phyloP scores from a whole-genome alignment of 495 filamentous ascomycete species.

The Umbilicaria muhlenbergii region DNA sequence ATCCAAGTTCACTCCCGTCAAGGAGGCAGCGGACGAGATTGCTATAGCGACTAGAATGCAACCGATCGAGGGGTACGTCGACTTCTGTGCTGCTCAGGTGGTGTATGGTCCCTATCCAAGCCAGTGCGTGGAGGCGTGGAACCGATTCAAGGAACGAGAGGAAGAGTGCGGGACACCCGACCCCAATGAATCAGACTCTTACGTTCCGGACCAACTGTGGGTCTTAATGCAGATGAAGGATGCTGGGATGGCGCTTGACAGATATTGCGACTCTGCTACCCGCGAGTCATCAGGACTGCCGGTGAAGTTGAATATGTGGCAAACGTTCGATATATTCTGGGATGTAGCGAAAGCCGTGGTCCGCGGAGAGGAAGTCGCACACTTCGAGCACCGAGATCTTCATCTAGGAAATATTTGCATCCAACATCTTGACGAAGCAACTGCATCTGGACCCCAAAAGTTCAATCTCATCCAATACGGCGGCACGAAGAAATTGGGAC shows the following conservation, averaged over 20 bases:
- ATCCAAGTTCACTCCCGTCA: constrained; percentile 25
- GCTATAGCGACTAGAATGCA: constrained; percentile 61
- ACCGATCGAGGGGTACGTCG: constrained; percentile 75
- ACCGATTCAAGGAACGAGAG: constrained; percentile 40
- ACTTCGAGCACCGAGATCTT: constrained; percentile 84
- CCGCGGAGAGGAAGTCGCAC: constrained; percentile 52
- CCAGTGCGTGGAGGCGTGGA: constrained; percentile 49
- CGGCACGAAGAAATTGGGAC: constrained; percentile 40
- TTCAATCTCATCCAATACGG: constrained; percentile 16
- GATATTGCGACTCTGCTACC: constrained; percentile 24
- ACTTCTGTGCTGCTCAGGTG: constrained; percentile 66
- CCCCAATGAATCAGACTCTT: constrained; percentile 43
- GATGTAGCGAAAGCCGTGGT: constrained; percentile 61
- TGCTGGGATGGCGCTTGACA: constrained; percentile 64
- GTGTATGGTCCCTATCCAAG: constrained; percentile 52
- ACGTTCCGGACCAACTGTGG: constrained; percentile 55
- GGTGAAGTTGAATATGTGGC: constrained; percentile 28
- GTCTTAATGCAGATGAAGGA: constrained; percentile 77
- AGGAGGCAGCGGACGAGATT: constrained; percentile 49
- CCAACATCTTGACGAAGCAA: constrained; percentile 21
- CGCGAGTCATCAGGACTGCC: neutral
- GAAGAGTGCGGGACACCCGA: constrained; percentile 45
- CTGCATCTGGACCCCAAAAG: constrained; percentile 18
- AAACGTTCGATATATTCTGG: constrained; percentile 79
- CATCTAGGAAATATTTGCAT: constrained; percentile 84